Evolutionary conservation across 768 basidiomycete species (phyloP), one percentile per base, ranked within the genome.

Genomic region (Tricholoma hemisulphureum): DNA sequence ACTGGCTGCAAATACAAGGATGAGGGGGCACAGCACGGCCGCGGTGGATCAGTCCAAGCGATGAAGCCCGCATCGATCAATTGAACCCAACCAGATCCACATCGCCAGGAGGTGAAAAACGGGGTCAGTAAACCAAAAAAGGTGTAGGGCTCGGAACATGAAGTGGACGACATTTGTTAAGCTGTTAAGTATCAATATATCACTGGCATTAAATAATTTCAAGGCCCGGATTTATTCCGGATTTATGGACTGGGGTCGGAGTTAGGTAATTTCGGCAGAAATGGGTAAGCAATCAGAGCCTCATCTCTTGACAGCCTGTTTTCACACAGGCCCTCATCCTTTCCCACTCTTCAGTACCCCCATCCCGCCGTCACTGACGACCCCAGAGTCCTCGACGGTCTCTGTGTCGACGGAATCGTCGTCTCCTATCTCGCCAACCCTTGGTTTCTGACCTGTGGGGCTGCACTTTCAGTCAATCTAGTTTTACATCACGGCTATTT

Each of bases 321-420:
- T n/a, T 63, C 65, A 65, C 65, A 51, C 60, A 62, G 61, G 61
- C 64, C 57, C 60, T 61, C 61, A 43, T 23, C 26, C 37, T 60
- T 69, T 61, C 68, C 65, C 64, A 65, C 65, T 65, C 63, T 64
- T 43, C 35, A 64, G 45, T 57, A 29, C 57, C 65, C 59, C 62
- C 61, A n/a, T 50, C 49, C 54, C 57, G 61, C 56, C 57, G 70
- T 69, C 63, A 63, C 31, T 50, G 67, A 70, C 69, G 57, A 60
- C 61, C 34, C 51, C 26, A 57, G 46, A 55, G 34, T 46, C 48
- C 18, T 61, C 24, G 41, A 52, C 56, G 57, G 61, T 58, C 56
- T 58, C 59, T 32, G 48, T 26, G 31, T 18, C 41, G 54, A 58
- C 62, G 39, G 57, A 45, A 45, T 5, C 45, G 20, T 18, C 28